These are phyloP conservation scores for Nitzschia sp. DNA, from an alignment of 108 stramenopile species.

Conservation along the genomic window DNA sequence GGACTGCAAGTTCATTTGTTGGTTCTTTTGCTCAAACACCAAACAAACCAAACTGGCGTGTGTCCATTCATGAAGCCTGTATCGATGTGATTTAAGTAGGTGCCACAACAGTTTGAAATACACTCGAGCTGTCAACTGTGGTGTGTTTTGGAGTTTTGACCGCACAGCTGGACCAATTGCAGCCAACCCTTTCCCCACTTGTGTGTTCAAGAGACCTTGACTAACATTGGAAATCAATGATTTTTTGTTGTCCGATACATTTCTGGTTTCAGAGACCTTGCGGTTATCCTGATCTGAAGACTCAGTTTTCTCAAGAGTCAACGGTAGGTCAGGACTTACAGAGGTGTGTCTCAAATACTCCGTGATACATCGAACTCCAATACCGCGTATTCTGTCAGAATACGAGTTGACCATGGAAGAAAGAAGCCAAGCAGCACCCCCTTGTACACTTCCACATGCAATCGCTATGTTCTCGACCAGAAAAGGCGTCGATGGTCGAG, in stretches of 20 bases:
- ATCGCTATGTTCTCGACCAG: conserved; percentile 45
- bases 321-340: conserved; percentile 27
- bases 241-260: conserved; percentile 30
- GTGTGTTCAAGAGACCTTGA: conserved; percentile 27
- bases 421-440: conserved; percentile 67
- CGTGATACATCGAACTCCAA: conserved; percentile 67
- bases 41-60: conserved; percentile 56
- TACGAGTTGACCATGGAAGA: conserved; percentile 67
- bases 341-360: conserved; percentile 45
- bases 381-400: conserved; percentile 57
- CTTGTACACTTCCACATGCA: conserved; percentile 53
- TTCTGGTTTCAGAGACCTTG: conserved; percentile 4
- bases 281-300: conserved; percentile 7
- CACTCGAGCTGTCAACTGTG: conserved; percentile 57
- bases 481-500: conserved; percentile 29
- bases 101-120: conserved; percentile 79
- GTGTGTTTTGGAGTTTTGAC: conserved; percentile 30
- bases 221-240: conserved; percentile 36
- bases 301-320: conserved; percentile 20
- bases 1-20: conserved; percentile 24
- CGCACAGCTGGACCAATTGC: conserved; percentile 45
- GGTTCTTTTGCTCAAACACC: conserved; percentile 43
- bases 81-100: conserved; percentile 69
- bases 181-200: conserved; percentile 44
- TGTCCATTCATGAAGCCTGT: conserved; percentile 44